Base-by-base conservation (phyloP, 2,329 filamentous ascomycete species). In the Emericellopsis cladophorae region DNA sequence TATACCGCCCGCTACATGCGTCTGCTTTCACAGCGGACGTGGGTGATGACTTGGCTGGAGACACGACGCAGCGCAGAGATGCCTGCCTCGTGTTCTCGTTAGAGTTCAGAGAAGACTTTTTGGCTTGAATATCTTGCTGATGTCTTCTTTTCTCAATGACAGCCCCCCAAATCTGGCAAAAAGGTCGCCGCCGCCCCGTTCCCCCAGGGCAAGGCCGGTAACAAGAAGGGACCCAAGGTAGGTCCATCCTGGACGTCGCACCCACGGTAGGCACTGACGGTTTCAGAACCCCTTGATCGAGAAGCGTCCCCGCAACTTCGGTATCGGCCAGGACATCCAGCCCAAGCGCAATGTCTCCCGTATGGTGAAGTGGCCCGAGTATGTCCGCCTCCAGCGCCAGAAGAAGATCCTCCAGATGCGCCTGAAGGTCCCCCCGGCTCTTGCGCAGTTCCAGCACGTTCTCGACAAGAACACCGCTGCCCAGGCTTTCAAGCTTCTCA, bases 111-210 rank as follows among this genome's bases (percentile, higher is more conserved):
- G 80, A 84, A 87, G 82, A 84, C 74, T 74, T 72, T 70, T 70
- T 68, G 69, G 79, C 80, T 75, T 74, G 81, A 39, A 81, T 81
- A 77, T 79, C 74, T 76, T 70, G 83, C 88, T 95, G 84, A 94
- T 87, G 73, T 86, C 81, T 87, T 94, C 84, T 92, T 89, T 93
- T 87, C 90, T 96, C 90, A 92, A 96, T 96, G 89, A 96, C 76
- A 96, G 92, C 87, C 92, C 84, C 85, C 90, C 66, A 98, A 96
- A 76, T 66, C 75, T 62, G 88, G 88, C 77, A 96, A 95, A 85
- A 96, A 95, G 79, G 82, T 86, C 72, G 92, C 92, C 60, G 76
- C 92, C 66, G 88, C 92, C 73, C 92, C 92, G 67, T 95, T 94
- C 81, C 85, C 88, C 64, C 81, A 89, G 75, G 79, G 81, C 62